Base-by-base conservation (phyloP, 2,329 filamentous ascomycete species). In the Penicillium sclerotigenum region DNA sequence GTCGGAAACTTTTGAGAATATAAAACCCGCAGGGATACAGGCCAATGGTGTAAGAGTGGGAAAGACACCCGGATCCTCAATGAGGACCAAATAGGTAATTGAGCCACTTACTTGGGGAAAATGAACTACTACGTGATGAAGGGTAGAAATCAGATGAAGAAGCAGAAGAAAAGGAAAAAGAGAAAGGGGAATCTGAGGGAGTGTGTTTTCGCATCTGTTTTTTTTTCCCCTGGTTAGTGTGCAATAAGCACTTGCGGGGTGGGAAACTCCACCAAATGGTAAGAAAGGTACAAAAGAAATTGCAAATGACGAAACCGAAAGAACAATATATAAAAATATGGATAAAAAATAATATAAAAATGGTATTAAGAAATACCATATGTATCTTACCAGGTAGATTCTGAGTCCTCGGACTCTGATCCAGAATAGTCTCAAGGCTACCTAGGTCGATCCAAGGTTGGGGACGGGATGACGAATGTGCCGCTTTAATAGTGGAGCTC, bases 91-190 rank as follows among this genome's bases (percentile, higher is more conserved):
- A 42, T 26, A 20, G 33, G 31, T 9, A 40, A 62, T 52, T 53
- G 60, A 46, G 5, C 41, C 18, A 62, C 57, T 60, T 56, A 57
- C 59, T 42, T 29, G 40, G 47, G 54, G 50, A 31, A 16, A 53
- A 38, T 24, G 65, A 69, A 56, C 67, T 70, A 57, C 65, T 70
- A 43, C 58, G 57, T n/a, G 69, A 72, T 2, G 69, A 72, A n/a
- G 67, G 68, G 59, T 70, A 71, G 40, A 65, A 56, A 5, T 60
- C 65, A 24, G 64, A 60, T 18, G 34, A 11, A 18, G 66, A 70
- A 26, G 68, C 64, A 29, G 62, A 65, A 28, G 62, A 57, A 28
- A 47, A 63, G 4, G 63, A 54, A 38, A 63, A 65, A 9, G 56
- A 60, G 18, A 59, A 59, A 40, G 59, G 59, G 29, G 64, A 64